Evolutionary conservation across 257 asterid species (phyloP), one percentile per base, ranked within the genome.

Genomic region (Rhazya stricta): DNA sequence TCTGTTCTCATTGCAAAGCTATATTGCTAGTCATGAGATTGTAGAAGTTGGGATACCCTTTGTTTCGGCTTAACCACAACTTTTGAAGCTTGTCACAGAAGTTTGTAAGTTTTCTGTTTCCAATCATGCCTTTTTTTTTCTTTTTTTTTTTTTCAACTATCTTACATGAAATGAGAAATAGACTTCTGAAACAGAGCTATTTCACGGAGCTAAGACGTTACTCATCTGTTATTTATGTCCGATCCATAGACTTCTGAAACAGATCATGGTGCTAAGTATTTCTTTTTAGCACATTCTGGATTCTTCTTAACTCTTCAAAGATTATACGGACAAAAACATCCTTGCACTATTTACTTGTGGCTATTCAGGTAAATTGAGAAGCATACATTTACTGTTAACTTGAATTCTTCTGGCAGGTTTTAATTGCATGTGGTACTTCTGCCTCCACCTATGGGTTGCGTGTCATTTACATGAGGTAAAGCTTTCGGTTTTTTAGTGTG

Each of bases 351-450:
- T 70, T 48, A 3, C 10, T 71, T 16, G 34, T 37, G 57, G 46
- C 67, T 29, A 36, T 58, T 18, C 42, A 30, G 45, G 32, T 30
- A 18, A 30, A 57, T 13, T 36, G 6, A 36, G 36, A 32, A 21
- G 5, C n/a, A 45, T 58, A 42, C 6, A 0, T 45, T n/a, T 11
- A 32, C 9, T 21, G 13, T 4, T 58, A 23, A 7, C 50, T 41
- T 51, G 43, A 37, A 51, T 30, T 67, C 74, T 53, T 69, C 50
- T 53, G 48, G 50, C 21, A n/a, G 76, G 67, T 11, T 39, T 39
- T 37, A 5, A 9, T 25, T 15, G 73, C 1, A 63, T 16, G 18
- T 18, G 58, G 5, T 63, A 63, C 45, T 63, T 34, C 10, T 46
- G 9, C 4, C 2, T 37, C 50, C 18, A 37, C 19, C 3, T 23